A percentile compares a stretch with the other conserved stretches of the same genome.
Evolutionary conservation across 2,329 filamentous ascomycete species (phyloP).

Genomic region (Trichoderma harzianum): DNA sequence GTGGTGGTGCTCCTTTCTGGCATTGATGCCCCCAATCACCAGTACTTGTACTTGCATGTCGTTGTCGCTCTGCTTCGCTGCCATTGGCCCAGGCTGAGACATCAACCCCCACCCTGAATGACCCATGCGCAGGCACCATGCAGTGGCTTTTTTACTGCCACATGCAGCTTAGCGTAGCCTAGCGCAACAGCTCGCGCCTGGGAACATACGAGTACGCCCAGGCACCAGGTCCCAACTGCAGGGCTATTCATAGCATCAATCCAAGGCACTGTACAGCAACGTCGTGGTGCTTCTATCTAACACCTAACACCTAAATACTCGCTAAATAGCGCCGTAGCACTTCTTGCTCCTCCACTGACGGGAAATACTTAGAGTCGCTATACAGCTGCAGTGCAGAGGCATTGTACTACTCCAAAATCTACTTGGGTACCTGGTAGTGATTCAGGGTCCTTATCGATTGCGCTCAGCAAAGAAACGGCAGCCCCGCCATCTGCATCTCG

Average conservation of each 20-base stretch:
- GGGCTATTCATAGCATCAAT: neutral
- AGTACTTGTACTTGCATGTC: neutral
- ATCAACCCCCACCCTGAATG: neutral
- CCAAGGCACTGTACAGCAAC: neutral
- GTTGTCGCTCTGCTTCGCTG: neutral
- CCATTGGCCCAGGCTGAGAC: neutral
- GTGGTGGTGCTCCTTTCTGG: neutral
- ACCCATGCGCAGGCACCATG: neutral
- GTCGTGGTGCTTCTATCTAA: neutral
- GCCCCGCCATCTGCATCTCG: neutral
- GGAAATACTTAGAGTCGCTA: neutral
- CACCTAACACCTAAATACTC: neutral
- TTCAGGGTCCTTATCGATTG: neutral
- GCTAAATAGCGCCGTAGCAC: neutral
- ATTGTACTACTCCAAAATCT: neutral
- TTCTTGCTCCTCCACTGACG: neutral
- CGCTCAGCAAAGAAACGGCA: neutral
- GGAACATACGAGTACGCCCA: neutral
- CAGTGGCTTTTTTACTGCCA: neutral
- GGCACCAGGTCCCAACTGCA: conserved; percentile 2
- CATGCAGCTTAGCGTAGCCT: neutral
- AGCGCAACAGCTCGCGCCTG: neutral
- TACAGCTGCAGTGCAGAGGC: neutral
- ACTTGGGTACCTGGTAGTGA: neutral
- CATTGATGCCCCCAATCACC: neutral